Evolutionary conservation across 2,329 filamentous ascomycete genomes (phyloP), one percentile per base, ranked within the genome.

Genomic region (Ophiosphaerella herpotricha): DNA sequence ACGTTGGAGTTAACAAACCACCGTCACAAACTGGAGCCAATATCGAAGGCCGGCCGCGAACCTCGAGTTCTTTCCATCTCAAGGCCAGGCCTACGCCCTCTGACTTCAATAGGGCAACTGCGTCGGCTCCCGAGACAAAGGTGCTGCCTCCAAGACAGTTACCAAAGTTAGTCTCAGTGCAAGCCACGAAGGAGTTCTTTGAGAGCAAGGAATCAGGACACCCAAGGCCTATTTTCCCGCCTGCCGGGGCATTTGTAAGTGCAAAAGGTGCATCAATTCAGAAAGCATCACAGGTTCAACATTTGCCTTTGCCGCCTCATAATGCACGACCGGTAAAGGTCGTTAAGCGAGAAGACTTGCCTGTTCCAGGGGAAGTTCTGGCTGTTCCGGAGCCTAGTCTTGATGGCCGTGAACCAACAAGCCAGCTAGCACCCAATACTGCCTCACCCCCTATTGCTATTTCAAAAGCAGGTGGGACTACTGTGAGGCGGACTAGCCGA

Each of bases 121-220:
- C 34, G 31, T 42, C 46, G 23, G 34, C 51, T 43, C 21, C 54
- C 37, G 38, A 39, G 26, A 39, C 48, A n/a, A 37, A 46, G 50
- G 26, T 34, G 33, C n/a, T 44, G 29, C 26, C 44, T 14, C 37
- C 41, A 41, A 43, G 47, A 49, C 53, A 54, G 32, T 44, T 50
- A 23, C 39, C 44, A 33, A 66, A 60, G 26, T 33, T 50, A 7
- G 34, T 54, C 16, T 67, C 66, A n/a, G 65, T 72, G 16, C 52
- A 58, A 43, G 64, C 58, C 45, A 46, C 54, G 39, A 71, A 60
- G 39, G 52, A 55, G 7, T 64, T 69, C 45, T 71, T 68, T 46
- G 67, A 71, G 36, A 61, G 39, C 29, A 70, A 63, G 55, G 54
- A 56, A 14, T 55, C 55, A 39, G 34, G 39, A 40, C 24, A 32